A percentile compares a stretch with the other conserved stretches of the same genome.
These are phyloP conservation scores for Phaffomyces antillensis DNA, from an alignment of 805 yeast genomes.

Conservation along the genomic window DNA sequence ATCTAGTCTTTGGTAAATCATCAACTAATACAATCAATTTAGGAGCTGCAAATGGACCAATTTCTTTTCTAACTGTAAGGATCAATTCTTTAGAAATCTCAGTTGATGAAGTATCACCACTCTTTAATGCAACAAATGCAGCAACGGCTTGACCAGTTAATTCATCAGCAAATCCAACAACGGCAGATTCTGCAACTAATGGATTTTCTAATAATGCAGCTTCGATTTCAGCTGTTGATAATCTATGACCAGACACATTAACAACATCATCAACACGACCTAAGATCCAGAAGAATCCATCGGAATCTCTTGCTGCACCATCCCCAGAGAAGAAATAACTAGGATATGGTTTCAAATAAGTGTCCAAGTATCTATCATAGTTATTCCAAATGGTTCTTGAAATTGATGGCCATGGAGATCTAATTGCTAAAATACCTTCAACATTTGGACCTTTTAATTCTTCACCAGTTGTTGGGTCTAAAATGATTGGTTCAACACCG, in stretches of 20 bases:
- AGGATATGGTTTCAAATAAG: conserved; percentile 77
- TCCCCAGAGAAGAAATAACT: conserved; percentile 84
- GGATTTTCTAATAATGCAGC: conserved; percentile 71
- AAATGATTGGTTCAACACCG: conserved; percentile 66
- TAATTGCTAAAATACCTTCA: conserved; percentile 75
- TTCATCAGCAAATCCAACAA: conserved; percentile 77
- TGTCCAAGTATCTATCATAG: conserved; percentile 67
- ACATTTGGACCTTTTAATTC: conserved; percentile 63
- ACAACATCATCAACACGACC: conserved; percentile 89
- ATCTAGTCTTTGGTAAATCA: conserved; percentile 80
- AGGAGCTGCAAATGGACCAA: conserved; percentile 86
- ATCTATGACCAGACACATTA: conserved; percentile 78
- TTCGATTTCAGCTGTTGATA: conserved; percentile 86
- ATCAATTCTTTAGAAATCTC: conserved; percentile 54
- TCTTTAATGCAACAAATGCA: conserved; percentile 70
- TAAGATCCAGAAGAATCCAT: conserved; percentile 79
- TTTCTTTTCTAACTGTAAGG: conserved; percentile 66
- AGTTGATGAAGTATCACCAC: conserved; percentile 18
- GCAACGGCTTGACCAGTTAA: conserved; percentile 84
- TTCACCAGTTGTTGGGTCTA: conserved; percentile 69
- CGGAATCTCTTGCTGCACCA: conserved; percentile 82
- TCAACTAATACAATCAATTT: conserved; percentile 63
- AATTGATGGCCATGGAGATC: conserved; percentile 78
- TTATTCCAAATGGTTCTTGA: conserved; percentile 78
- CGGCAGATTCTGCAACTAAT: conserved; percentile 72